These are phyloP conservation scores for Nicotiana paniculata DNA, from an alignment of 257 asterid species.

Conservation along the genomic window DNA sequence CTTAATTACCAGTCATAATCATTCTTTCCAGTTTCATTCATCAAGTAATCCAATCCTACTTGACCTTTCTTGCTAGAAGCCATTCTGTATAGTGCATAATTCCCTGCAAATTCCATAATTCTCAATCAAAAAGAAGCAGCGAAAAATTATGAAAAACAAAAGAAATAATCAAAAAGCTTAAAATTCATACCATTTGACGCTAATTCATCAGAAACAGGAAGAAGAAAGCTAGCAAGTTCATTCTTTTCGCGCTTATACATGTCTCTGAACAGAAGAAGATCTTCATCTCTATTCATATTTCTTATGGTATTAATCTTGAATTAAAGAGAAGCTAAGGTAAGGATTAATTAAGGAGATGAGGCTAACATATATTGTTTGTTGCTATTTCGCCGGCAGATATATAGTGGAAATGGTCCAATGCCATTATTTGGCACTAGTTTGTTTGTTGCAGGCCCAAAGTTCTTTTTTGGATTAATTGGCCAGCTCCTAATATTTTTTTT, in stretches of 20 bases:
- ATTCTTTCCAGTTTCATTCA: slow-evolving; percentile 44
- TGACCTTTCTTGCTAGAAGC: slow-evolving; percentile 40
- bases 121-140: neutral
- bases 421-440: neutral
- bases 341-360: too few relatives aligned
- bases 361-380: neutral
- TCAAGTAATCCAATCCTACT: slow-evolving; percentile 22
- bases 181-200: slow-evolving; percentile 41
- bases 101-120: slow-evolving; percentile 32
- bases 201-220: slow-evolving; percentile 59
- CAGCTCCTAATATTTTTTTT: too few relatives aligned
- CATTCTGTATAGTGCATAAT: slow-evolving; percentile 41
- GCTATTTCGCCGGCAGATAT: neutral
- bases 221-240: slow-evolving; percentile 46
- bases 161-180: neutral
- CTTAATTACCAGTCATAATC: slow-evolving; percentile 62
- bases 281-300: slow-evolving; percentile 41
- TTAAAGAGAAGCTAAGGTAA: neutral
- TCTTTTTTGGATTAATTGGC: too few relatives aligned
- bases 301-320: neutral
- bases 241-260: slow-evolving; percentile 51
- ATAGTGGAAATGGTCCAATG: neutral
- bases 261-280: slow-evolving; percentile 57
- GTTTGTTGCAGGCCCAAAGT: neutral
- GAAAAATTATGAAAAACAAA: neutral